phyloP scores from a whole-genome alignment of 208 protist genomes.

The Leishmania aethiopica region DNA sequence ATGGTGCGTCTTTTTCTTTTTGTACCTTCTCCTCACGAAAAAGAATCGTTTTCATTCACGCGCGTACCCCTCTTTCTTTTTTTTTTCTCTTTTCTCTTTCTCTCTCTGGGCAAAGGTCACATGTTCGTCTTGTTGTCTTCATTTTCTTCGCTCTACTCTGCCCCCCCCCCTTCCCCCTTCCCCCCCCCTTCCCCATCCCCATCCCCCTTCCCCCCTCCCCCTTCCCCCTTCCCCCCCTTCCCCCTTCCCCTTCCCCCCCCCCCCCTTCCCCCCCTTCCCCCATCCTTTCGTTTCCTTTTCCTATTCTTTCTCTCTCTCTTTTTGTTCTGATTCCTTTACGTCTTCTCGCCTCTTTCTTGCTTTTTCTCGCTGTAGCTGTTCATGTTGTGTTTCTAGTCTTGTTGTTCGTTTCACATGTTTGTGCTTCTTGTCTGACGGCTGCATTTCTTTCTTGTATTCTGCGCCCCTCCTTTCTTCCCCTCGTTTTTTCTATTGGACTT shows the following conservation, averaged over 20 bases:
- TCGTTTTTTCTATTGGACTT: not conserved
- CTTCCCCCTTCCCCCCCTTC: too few species aligned
- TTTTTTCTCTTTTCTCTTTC: not conserved
- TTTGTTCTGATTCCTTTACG: not conserved
- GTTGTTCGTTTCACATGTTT: not conserved
- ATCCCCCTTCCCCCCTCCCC: too few species aligned
- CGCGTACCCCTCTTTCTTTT: not conserved
- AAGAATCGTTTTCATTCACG: not conserved
- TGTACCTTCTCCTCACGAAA: not conserved
- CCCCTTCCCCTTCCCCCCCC: too few species aligned
- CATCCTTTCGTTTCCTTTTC: not conserved
- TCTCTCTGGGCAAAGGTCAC: not conserved
- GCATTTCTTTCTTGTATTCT: not conserved
- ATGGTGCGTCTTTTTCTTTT: not conserved
- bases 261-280: too few species aligned
- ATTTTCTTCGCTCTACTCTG: not conserved
- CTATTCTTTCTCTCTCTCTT: not conserved
- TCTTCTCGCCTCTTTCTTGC: not conserved
- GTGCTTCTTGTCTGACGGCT: not conserved
- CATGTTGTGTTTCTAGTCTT: not conserved
- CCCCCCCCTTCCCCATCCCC: too few species aligned
- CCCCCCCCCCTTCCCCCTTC: not conserved
- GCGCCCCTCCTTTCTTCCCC: not conserved
- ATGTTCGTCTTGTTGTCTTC: not conserved
- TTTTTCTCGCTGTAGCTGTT: not conserved